Conservation (phyloP, 2,329 filamentous ascomycete genomes). For the Fusarium sp. region DNA sequence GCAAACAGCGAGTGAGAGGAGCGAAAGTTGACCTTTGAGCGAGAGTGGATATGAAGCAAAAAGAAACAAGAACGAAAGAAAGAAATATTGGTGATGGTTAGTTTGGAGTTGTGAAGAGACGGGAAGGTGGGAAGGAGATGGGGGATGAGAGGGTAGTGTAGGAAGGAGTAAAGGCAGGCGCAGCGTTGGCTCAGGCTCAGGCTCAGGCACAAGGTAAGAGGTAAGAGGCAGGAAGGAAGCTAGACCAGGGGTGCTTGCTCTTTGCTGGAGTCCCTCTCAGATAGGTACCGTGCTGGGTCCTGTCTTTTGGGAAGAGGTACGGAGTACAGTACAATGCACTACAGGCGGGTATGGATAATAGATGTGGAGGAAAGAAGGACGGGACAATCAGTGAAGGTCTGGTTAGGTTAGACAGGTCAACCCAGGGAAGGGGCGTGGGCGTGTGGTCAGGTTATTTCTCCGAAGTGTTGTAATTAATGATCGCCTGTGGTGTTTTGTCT, state of each 20-base stretch:
- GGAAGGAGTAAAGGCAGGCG: slow-evolving; percentile 24
- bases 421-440: slow-evolving; percentile 23
- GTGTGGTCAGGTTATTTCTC: slow-evolving; percentile 39
- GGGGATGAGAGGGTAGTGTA: slow-evolving; percentile 40
- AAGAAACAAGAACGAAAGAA: slow-evolving; percentile 28
- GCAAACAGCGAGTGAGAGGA: slow-evolving; percentile 37
- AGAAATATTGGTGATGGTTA: slow-evolving; percentile 23
- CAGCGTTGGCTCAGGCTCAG: slow-evolving; percentile 16
- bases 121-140: slow-evolving; percentile 22
- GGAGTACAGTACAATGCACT: neutral
- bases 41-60: slow-evolving; percentile 35
- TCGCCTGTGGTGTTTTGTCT: slow-evolving; percentile 30
- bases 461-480: slow-evolving; percentile 39
- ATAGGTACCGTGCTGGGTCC: slow-evolving; percentile 26
- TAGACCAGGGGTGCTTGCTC: slow-evolving; percentile 29
- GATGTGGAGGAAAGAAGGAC: slow-evolving; percentile 10
- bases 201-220: slow-evolving; percentile 8
- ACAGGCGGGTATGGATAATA: neutral
- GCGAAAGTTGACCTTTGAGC: slow-evolving; percentile 36
- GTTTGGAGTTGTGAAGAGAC: slow-evolving; percentile 36
- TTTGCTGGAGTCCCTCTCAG: slow-evolving; percentile 20
- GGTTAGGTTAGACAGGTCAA: slow-evolving; percentile 9
- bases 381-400: slow-evolving; percentile 14
- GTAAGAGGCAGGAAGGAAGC: slow-evolving; percentile 21
- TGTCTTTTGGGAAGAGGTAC: neutral